Base-by-base conservation (phyloP, 192 early-diverging fungal genomes). In the Coemansia biformis region DNA sequence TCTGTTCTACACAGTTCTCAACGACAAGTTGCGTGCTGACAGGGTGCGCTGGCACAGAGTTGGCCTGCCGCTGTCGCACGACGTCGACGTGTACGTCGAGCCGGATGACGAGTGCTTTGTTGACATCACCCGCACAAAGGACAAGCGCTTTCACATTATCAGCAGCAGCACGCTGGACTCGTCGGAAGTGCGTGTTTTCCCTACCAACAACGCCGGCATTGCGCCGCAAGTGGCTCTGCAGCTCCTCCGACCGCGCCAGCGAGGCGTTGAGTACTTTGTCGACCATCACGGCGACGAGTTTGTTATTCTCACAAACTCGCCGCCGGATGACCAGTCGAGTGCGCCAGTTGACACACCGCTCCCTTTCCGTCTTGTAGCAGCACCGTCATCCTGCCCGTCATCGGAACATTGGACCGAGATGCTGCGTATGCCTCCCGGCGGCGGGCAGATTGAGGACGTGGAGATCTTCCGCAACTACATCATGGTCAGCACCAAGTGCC, bases 61-160 rank as follows among this genome's bases (percentile, higher is more conserved):
- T 16, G 72, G 55, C 0, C 42, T 19, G 12, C 46, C 44, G 16
- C 57, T 48, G 49, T 36, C 16, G 11, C 19, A 54, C 2, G 54
- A 57, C 12, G 18, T 31, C 18, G 54, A 79, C 5, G 55, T 88
- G 4, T 89, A 75, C 63, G 74, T 78, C 39, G 87, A 89, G 43
- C 43, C 50, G 6, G 74, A 86, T 26, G 70, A 79, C 30, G 78
- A 82, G 21, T 78, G 78, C 29, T 86, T 89, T 80, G 77, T 89
- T 10, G 87, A 89, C 65, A 81, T 89, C 30, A 81, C 82, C 10
- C 70, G 77, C 13, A 82, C 87, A 38, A 89, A 86, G 54, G 87
- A 89, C 62, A 77, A 75, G 50, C 63, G 57, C 43, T 86, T 77
- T 44, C 63, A 84, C 10, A 79, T 82, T 9, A 72, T 89, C 62